Percentiles rank a stretch among this genome's conserved stretches.
phyloP scores from a whole-genome alignment of 2,329 filamentous ascomycete genomes.

The Fusarium sulawesiense region DNA sequence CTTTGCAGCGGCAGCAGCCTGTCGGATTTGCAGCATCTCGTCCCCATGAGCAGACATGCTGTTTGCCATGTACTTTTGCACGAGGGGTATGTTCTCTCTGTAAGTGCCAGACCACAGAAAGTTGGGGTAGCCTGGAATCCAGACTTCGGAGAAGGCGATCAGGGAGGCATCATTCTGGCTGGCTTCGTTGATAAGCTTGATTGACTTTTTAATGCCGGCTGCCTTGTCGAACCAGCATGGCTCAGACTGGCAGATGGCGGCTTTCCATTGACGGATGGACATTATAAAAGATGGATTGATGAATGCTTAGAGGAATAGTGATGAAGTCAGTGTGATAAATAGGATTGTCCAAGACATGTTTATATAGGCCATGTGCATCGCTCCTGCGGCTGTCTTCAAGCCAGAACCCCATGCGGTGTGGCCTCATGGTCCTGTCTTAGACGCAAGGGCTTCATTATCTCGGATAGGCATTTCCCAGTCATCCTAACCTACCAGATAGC shows the following conservation, averaged over 20 bases:
- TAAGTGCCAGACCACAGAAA: background rate
- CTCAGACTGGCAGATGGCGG: background rate
- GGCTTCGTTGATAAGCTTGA: background rate
- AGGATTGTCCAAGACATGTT: background rate
- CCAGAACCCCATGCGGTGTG: accelerated
- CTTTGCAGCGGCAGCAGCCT: constrained; percentile 47
- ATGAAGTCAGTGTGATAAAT: background rate
- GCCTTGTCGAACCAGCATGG: background rate
- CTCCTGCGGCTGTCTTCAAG: no score
- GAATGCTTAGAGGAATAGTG: background rate
- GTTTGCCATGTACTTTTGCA: constrained; percentile 4
- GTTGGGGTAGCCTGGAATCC: background rate
- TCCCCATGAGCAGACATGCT: constrained; percentile 48
- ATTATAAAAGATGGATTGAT: background rate
- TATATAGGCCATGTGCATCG: background rate
- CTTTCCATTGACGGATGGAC: constrained; percentile 4
- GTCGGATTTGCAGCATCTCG: constrained; percentile 53
- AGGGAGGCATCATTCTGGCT: background rate
- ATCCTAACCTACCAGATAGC: background rate
- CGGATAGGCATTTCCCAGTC: constrained; percentile 4
- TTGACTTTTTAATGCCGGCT: background rate
- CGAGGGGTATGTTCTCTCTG: background rate
- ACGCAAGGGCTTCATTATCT: background rate
- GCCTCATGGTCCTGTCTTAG: background rate
- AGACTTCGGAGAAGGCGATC: background rate